These are phyloP conservation scores for Endoconidiophora laricicola DNA, from an alignment of 2,329 filamentous ascomycete genomes.

Conservation along the genomic window DNA sequence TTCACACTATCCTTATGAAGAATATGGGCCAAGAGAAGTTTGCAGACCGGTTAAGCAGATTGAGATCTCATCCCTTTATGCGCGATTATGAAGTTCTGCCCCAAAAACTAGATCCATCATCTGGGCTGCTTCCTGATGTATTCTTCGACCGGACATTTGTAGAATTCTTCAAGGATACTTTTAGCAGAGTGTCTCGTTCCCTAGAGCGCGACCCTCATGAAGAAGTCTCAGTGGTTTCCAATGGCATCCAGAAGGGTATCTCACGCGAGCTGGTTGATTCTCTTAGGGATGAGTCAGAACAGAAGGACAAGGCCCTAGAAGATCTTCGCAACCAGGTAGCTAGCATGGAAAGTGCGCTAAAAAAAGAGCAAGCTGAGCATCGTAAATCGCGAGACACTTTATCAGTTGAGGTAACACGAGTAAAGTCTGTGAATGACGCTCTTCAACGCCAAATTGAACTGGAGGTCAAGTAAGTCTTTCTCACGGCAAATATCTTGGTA, in stretches of 20 bases:
- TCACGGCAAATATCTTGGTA: background rate
- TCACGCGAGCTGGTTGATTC: slow-evolving; percentile 88
- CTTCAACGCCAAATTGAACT: slow-evolving; percentile 54
- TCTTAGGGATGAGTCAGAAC: slow-evolving; percentile 58
- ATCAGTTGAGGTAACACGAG: slow-evolving; percentile 34
- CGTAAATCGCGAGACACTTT: slow-evolving; percentile 28
- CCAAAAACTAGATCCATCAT: slow-evolving; percentile 41
- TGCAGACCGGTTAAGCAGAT: slow-evolving; percentile 59
- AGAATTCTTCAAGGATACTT: slow-evolving; percentile 92
- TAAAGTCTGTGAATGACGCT: slow-evolving; percentile 52
- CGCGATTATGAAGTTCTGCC: slow-evolving; percentile 80
- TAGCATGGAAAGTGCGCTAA: slow-evolving; percentile 21
- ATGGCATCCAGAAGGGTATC: slow-evolving; percentile 72
- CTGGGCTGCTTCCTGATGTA: slow-evolving; percentile 51
- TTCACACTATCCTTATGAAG: slow-evolving; percentile 62
- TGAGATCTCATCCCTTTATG: slow-evolving; percentile 62
- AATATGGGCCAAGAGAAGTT: slow-evolving; percentile 77
- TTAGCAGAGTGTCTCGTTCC: slow-evolving; percentile 64
- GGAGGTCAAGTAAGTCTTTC: slow-evolving; percentile 34
- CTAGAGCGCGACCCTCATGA: slow-evolving; percentile 83
- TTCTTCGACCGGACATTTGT: slow-evolving; percentile 78
- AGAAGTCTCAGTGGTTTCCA: slow-evolving; percentile 65
- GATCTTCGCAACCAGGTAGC: slow-evolving; percentile 9
- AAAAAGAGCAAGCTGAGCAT: slow-evolving; percentile 31
- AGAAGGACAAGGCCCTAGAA: slow-evolving; percentile 35